Conservation (phyloP, 805 yeast species). For the Yamadazyma paraphyllophila region DNA sequence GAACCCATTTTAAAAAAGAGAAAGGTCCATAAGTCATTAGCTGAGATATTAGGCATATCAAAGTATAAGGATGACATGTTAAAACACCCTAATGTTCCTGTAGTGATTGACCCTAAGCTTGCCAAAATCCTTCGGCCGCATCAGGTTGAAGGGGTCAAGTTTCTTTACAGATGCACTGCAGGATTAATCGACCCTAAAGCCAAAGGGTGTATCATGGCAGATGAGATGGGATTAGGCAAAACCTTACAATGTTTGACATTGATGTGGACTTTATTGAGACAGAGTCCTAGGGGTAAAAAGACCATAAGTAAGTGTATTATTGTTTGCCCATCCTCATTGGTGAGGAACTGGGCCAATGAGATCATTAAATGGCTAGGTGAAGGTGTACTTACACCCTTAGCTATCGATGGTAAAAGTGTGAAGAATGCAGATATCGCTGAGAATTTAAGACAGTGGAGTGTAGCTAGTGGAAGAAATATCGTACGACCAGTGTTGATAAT, state of each 20-base stretch:
- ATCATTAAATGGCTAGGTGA: conserved; percentile 92
- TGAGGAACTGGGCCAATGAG: conserved; percentile 96
- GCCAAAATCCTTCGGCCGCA: conserved; percentile 89
- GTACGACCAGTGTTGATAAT: conserved; percentile 92
- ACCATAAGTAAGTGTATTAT: conserved; percentile 88
- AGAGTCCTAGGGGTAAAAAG: conserved; percentile 80
- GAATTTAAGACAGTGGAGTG: conserved; percentile 79
- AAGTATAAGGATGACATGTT: conserved; percentile 47
- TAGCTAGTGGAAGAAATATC: conserved; percentile 80
- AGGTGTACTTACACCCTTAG: conserved; percentile 83
- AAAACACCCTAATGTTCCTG: conserved; percentile 84
- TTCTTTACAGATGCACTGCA: conserved; percentile 84
- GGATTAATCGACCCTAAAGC: conserved; percentile 83
- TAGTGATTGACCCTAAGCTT: conserved; percentile 87
- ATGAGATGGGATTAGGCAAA: conserved; percentile 94
- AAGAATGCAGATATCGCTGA: conserved; percentile 66
- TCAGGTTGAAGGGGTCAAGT: conserved; percentile 93
- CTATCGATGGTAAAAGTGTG: conserved; percentile 86
- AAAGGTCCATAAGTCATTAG: conserved; percentile 62
- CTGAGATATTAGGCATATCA: conserved; percentile 76
- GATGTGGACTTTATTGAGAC: conserved; percentile 88
- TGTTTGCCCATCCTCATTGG: conserved; percentile 93
- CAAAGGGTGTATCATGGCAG: conserved; percentile 97
- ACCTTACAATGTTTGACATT: conserved; percentile 86
- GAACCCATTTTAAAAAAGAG: conserved; percentile 28